Evolutionary conservation across 805 yeast species (phyloP).

Genomic region (Nakazawaea laoshanensis): DNA sequence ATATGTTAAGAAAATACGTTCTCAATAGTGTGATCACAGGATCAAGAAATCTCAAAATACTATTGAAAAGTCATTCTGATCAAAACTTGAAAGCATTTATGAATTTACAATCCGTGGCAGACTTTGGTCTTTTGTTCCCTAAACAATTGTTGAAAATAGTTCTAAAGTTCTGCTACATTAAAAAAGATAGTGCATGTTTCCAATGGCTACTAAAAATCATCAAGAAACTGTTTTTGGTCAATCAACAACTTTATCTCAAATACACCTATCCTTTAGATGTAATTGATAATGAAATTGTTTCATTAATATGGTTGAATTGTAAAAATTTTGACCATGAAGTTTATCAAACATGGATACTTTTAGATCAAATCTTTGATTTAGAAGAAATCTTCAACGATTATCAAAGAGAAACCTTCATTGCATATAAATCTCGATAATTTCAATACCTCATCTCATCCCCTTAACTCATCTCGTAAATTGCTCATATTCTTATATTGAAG

Average conservation of each 20-base stretch:
- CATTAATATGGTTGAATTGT: slow-evolving; percentile 10
- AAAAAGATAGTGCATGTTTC: slow-evolving; percentile 3
- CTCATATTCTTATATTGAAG: not conserved
- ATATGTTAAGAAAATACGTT: slow-evolving; percentile 5
- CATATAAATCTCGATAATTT: too few species aligned
- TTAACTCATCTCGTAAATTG: too few species aligned
- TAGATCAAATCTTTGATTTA: slow-evolving; percentile 6
- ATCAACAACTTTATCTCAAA: slow-evolving; percentile 6
- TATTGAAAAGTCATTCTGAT: not conserved
- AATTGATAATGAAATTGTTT: slow-evolving; percentile 7
- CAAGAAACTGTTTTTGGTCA: not conserved
- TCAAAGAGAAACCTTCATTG: slow-evolving; percentile 1
- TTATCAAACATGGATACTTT: slow-evolving; percentile 6
- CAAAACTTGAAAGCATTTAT: not conserved
- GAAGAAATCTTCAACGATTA: slow-evolving; percentile 4
- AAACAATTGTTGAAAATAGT: slow-evolving; percentile 4
- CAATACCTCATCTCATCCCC: too few species aligned
- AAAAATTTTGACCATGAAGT: slow-evolving; percentile 7
- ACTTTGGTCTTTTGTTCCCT: slow-evolving; percentile 3
- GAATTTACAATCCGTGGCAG: slow-evolving; percentile 5
- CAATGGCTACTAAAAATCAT: slow-evolving; percentile 1
- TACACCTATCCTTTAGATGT: slow-evolving; percentile 6
- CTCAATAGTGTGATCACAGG: slow-evolving; percentile 4
- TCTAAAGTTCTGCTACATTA: slow-evolving; percentile 6
- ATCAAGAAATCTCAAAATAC: not conserved